Evolutionary conservation across 2,329 filamentous ascomycete species (phyloP).

Genomic region (Penicillium janthinellum): DNA sequence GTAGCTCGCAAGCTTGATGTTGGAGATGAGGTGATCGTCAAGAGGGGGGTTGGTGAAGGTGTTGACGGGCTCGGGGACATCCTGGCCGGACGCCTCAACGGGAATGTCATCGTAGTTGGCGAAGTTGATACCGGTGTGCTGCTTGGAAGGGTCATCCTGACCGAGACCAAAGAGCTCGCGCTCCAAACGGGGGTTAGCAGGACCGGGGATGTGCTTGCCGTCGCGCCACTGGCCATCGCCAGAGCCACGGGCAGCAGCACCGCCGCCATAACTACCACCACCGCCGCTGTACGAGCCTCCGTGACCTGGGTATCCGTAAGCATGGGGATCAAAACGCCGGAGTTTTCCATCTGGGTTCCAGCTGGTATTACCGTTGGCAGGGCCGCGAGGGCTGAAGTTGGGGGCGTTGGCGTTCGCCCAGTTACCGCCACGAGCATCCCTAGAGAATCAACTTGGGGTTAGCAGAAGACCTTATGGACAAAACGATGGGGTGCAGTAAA

Average conservation of each 20-base stretch:
- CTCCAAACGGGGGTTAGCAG: slow-evolving; percentile 84
- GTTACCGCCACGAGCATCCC: slow-evolving; percentile 41
- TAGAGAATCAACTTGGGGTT: slow-evolving; percentile 21
- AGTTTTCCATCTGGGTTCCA: slow-evolving; percentile 43
- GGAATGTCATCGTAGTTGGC: slow-evolving; percentile 99
- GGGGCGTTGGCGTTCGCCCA: slow-evolving; percentile 62
- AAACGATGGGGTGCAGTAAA: slow-evolving; percentile 9
- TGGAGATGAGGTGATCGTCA: slow-evolving; percentile 87
- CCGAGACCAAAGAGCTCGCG: slow-evolving; percentile 86
- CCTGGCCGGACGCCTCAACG: slow-evolving; percentile 90
- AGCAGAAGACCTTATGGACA: slow-evolving; percentile 12
- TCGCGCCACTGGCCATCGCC: slow-evolving; percentile 96
- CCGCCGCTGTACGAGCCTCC: slow-evolving; percentile 39
- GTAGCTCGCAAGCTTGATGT: slow-evolving; percentile 94
- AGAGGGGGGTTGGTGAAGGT: slow-evolving; percentile 92
- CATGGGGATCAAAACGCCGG: slow-evolving; percentile 60
- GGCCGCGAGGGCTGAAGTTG: slow-evolving; percentile 55
- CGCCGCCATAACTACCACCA: slow-evolving; percentile 50
- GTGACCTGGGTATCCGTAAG: slow-evolving; percentile 61
- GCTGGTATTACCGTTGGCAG: slow-evolving; percentile 43
- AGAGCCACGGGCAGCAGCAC: slow-evolving; percentile 66
- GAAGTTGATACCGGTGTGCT: slow-evolving; percentile 99
- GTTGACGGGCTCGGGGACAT: slow-evolving; percentile 89
- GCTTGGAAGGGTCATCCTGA: slow-evolving; percentile 88
- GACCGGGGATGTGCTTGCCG: slow-evolving; percentile 92